A percentile compares a stretch with the other conserved stretches of the same genome.
These are phyloP conservation scores for Sporisorium reilianum DNA, from an alignment of 1,284 basidiomycete genomes.

Conservation along the genomic window DNA sequence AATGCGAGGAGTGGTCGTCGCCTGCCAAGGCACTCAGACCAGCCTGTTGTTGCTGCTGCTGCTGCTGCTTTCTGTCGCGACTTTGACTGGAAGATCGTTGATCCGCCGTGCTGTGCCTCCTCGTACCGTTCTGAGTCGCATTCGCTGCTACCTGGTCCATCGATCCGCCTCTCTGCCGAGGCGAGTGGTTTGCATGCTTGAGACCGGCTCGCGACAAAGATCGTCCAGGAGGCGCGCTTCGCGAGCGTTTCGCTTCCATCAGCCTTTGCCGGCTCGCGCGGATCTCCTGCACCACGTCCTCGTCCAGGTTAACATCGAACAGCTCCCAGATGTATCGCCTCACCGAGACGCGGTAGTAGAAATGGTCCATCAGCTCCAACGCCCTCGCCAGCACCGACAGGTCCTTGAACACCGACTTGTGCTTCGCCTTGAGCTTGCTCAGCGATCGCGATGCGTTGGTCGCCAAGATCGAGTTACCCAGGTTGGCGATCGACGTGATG, in stretches of 20 bases:
- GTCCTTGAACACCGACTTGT: constrained; percentile 52
- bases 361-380: constrained; percentile 69
- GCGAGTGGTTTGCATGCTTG: neutral
- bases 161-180: constrained; percentile 20
- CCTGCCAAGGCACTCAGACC: constrained; percentile 17
- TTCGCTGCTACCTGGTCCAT: neutral
- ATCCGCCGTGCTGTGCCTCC: neutral
- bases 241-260: constrained; percentile 34
- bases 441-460: constrained; percentile 60
- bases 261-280: constrained; percentile 32
- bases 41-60: constrained; percentile 14
- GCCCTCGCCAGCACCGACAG: constrained; percentile 56
- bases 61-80: constrained; percentile 8
- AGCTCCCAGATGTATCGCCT: constrained; percentile 91
- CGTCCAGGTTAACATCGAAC: constrained; percentile 75
- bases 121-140: neutral
- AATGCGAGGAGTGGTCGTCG: constrained; percentile 19
- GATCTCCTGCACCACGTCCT: constrained; percentile 32
- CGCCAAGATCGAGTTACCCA: constrained; percentile 95
- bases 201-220: neutral
- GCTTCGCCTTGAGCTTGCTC: constrained; percentile 72
- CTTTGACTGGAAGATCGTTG: neutral
- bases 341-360: constrained; percentile 82
- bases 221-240: constrained; percentile 1
- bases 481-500: constrained; percentile 88